Evolutionary conservation across 2,329 filamentous ascomycete genomes (phyloP), one percentile per base, ranked within the genome.

Genomic region (Colletotrichum theobromicola): DNA sequence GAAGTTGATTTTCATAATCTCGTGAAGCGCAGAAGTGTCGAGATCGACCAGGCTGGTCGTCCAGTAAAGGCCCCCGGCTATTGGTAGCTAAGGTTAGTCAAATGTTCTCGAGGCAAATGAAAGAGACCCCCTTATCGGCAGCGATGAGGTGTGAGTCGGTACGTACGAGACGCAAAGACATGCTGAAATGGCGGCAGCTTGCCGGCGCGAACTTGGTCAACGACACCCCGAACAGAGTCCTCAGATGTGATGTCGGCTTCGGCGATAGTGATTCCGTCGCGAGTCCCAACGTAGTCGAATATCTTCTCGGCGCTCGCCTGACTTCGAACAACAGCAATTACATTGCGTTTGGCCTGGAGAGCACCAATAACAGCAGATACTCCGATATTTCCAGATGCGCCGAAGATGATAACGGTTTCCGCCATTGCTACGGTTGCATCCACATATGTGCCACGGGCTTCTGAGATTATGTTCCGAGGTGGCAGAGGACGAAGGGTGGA

Each of bases 331-430:
- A 86, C 75, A 16, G 84, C 84, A 7, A 85, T 75, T 18, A 85
- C 83, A 4, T 81, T 77, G 53, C 80, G 80, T 15, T 76, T 74
- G 9, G 80, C 78, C 10, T 72, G 75, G 30, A 84, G 69, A 3
- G 82, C 80, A 8, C 75, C 82, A 2, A 76, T 80, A 34, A 84
- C 75, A 46, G 81, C 82, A 5, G 83, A 76, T 7, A 82, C 75
- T 74, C 84, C 84, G 62, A 85, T 83, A 74, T 85, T 84, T 21
- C 84, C 84, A 10, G 83, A 84, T 2, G 84, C 79, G 42, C 83
- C 84, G 58, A 85, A 78, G 50, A 86, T 77, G 24, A 86, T 79
- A 66, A 86, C 80, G 9, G 82, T 83, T 65, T 83, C 70, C 4
- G 34, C 55, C 70, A 73, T 73, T 1, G 42, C 42, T 21, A 7